Base-by-base conservation (phyloP, 1,284 basidiomycete genomes). In the Phlebopus sp. region DNA sequence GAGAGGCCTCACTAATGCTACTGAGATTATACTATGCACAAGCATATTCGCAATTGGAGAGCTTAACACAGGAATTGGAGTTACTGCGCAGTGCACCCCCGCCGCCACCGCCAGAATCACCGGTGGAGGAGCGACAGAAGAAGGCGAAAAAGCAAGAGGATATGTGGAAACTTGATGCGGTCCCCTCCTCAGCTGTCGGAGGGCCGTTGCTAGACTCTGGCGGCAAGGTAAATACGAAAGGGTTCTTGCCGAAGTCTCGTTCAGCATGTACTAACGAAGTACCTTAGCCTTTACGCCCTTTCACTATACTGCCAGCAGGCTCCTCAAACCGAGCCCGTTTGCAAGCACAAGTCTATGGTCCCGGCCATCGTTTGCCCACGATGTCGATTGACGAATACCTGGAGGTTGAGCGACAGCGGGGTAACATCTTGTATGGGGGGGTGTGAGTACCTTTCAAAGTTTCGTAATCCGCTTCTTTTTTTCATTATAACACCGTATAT, bases 351-450 rank as follows among this genome's bases (percentile, higher is more conserved):
- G 94, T 98, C 2, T 99, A 98, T 71, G 79, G 85, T 13, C 81
- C 91, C 3, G 81, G 80, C n/a, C 84, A 97, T 65, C 80, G 88
- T 18, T 73, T 99, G 25, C 96, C 96, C 3, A 96, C 92, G 0
- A 98, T 99, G 97, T 82, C 88, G 1, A 84, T 99, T 56, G 96
- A 99, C 62, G 91, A 99, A 67, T 98, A 96, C 63, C 78, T 99
- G 18, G 84, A 89, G 56, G 85, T 94, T 51, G 96, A 99, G 65
- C 71, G 77, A 45, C 73, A 84, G 51, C 73, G 90, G 43, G 94
- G 95, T 0, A 95, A 93, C 48, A 85, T 98, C 59, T 84, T 97
- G 52, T 77, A 82, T 3, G 89, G 88, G 27, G 90, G 91, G 69
- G 92, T 92, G 90, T 92, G 62, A 67, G 86, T 68, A 8, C 30